These are phyloP conservation scores for Hypomyces rosellus DNA, from an alignment of 2,329 filamentous ascomycete species.

Conservation along the genomic window DNA sequence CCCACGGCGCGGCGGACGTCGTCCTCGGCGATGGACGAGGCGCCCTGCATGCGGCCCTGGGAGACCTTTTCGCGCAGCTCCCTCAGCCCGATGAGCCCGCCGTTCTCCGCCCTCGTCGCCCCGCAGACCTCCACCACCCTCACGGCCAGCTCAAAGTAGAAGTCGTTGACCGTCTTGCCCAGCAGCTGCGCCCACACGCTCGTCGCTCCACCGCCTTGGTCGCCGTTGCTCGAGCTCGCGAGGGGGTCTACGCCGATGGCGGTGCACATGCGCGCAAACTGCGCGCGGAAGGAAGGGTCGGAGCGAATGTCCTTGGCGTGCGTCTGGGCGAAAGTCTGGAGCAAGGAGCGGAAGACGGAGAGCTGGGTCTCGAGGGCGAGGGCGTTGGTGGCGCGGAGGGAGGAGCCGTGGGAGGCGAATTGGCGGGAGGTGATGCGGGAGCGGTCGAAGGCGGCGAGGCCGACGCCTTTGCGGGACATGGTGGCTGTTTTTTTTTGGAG, in stretches of 20 bases:
- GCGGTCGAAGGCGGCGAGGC: conserved; percentile 84
- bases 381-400: conserved; percentile 77
- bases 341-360: conserved; percentile 87
- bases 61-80: conserved; percentile 75
- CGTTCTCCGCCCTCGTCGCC: conserved; percentile 81
- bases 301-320: conserved; percentile 95
- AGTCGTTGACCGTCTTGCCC: conserved; percentile 89
- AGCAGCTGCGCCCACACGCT: conserved; percentile 86
- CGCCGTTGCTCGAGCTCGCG: conserved; percentile 40
- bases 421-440: conserved; percentile 78
- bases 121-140: conserved; percentile 89
- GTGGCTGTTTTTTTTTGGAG: conserved; percentile 1
- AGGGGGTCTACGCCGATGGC: conserved; percentile 95
- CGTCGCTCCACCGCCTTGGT: conserved; percentile 39
- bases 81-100: conserved; percentile 76
- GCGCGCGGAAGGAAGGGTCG: conserved; percentile 87
- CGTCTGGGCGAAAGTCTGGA: conserved; percentile 91
- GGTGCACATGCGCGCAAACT: conserved; percentile 97
- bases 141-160: conserved; percentile 97
- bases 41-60: conserved; percentile 66
- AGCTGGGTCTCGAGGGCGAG: conserved; percentile 87
- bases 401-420: conserved; percentile 83
- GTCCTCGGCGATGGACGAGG: conserved; percentile 79
- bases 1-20: conserved; percentile 86
- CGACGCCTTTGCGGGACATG: conserved; percentile 76